Base-by-base conservation (phyloP, 2,329 filamentous ascomycete species). In the Fusarium ramigenum region DNA sequence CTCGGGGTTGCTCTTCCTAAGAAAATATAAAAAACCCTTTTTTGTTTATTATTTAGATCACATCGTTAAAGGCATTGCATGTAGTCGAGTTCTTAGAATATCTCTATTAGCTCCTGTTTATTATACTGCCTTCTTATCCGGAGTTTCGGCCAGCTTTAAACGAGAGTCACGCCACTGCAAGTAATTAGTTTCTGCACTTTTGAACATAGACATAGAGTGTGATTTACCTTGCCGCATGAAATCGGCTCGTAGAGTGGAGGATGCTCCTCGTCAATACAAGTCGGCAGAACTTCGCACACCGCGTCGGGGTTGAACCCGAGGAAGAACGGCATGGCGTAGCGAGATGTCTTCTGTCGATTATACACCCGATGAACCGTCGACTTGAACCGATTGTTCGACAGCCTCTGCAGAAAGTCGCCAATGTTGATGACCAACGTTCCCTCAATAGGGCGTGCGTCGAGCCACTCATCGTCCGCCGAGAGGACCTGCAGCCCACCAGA, bases 311-410 rank as follows among this genome's bases (percentile, higher is more conserved):
- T 66, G 6, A 66, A 66, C 0, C 63, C 63, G 0, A 66, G 1
- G 12, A 66, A 66, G n/a, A 66, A 66, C 0, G 63, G 49, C 63
- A 66, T 66, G 4, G 63, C 61, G 2, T 66, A 66, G 1, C 63
- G 63, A 5, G 63, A 66, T 12, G 30, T 23, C 15, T 66, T 66
- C 12, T 66, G 63, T 0, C 63, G 6, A 9, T 66, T 66, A 12
- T 66, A 66, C 16, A 66, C 63, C 1, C 63, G 63, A 43, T 66
- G 63, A 1, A 66, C 63, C 2, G 63, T 66, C 15, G 63, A 66
- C 14, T 66, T 66, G 19, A 66, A 66, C 1, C 63, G 49, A 14
- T 66, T 50, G 0, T 66, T 66, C 0, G 63, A 66, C 1, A 66
- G 21, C 6, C 63, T 49, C 43, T 66, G 63, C 4, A 66, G 5